These are phyloP conservation scores for Forsythia suspensa DNA, from an alignment of 257 asterid species.

Conservation along the genomic window DNA sequence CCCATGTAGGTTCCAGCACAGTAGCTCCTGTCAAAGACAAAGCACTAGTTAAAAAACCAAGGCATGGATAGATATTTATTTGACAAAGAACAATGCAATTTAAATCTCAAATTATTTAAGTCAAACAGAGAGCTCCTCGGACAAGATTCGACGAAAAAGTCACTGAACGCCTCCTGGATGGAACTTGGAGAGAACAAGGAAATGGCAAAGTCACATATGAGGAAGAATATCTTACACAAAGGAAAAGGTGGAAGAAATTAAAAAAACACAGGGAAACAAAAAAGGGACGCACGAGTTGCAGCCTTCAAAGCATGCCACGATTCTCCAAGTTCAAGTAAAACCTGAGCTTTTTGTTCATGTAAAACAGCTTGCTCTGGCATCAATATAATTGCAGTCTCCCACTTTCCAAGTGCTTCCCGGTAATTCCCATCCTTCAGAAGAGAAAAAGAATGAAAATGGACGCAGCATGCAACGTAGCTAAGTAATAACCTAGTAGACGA, in stretches of 20 bases:
- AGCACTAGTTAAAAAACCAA: background rate
- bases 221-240: background rate
- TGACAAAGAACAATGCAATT: background rate
- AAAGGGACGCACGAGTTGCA: conserved; percentile 62
- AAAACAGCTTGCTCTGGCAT: conserved; percentile 69
- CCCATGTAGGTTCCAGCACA: conserved; percentile 86
- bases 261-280: conserved; percentile 14
- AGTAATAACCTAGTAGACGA: background rate
- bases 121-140: background rate
- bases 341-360: conserved; percentile 92
- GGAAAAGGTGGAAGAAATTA: background rate
- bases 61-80: background rate
- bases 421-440: conserved; percentile 63
- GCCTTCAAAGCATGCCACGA: conserved; percentile 82
- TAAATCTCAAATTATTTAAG: background rate
- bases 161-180: background rate
- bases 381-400: conserved; percentile 80
- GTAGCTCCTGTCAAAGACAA: conserved; percentile 67
- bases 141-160: background rate
- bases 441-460: conserved; percentile 3
- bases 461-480: conserved; percentile 5
- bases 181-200: background rate
- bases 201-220: background rate
- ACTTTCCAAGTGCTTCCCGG: conserved; percentile 85
- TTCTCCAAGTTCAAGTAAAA: conserved; percentile 88